Base-by-base conservation (phyloP, 1,284 basidiomycete genomes). In the Marasmius oreades region DNA sequence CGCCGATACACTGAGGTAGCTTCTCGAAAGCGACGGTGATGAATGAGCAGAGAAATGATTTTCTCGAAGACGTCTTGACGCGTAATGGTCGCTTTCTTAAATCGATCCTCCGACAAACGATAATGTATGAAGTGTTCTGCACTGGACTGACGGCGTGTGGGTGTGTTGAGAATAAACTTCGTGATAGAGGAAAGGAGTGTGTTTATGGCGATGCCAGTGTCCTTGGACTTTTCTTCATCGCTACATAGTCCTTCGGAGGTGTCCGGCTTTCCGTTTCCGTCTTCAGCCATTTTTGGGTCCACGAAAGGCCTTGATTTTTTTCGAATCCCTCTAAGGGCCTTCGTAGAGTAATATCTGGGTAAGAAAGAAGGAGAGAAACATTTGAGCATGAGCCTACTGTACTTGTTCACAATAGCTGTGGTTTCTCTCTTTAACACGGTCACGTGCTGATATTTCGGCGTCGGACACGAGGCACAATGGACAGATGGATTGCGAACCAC, bases 1-100 rank as follows among this genome's bases (percentile, higher is more conserved):
- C 71, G 69, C 2, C 69, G 62, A 60, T 78, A 74, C 5, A 81
- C 65, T 3, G 65, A 61, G 6, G 69, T 63, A 0, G 80, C 81
- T 33, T 69, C 64, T 10, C 64, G 61, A 55, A 76, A 74, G 10
- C 66, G 59, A 1, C 65, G 64, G 43, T 70, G 60, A 2, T 70
- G 63, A 28, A 77, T 65, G 55, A 79, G 74, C 36, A 71, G 63
- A 4, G 67, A 58, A 18, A 76, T 71, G 31, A 70, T 61, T 11
- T 63, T 63, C 47, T 74, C 70, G 59, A 68, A 76, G 8, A 67
- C 59, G 28, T 48, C 53, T 34, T 63, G 57, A 14, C 63, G 63
- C 18, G 37, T 37, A 12, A 33, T 24, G 23, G 47, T 23, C 8
- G 39, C 16, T 7, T 34, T 37, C 7, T 20, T 14, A 36, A 28